Percentiles rank a stretch among this genome's conserved stretches.
phyloP scores from a whole-genome alignment of 257 asterid species.

The Nicotiana paniculata region DNA sequence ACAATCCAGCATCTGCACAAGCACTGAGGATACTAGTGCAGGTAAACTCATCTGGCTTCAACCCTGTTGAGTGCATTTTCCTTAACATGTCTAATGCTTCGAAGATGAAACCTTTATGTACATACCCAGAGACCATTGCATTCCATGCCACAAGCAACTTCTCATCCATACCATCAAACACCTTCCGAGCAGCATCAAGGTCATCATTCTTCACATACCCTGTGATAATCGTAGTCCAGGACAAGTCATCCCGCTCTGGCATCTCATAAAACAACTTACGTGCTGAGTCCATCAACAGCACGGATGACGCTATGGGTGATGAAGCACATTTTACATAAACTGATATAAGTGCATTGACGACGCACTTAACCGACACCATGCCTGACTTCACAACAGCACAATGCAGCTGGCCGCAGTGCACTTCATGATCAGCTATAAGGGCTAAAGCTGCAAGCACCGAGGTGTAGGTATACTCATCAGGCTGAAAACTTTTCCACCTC shows the following conservation, averaged over 20 bases:
- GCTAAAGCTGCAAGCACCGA: constrained; percentile 49
- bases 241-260: constrained; percentile 44
- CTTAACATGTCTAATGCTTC: constrained; percentile 50
- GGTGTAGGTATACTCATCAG: constrained; percentile 52
- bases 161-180: constrained; percentile 58
- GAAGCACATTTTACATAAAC: constrained; percentile 61
- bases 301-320: constrained; percentile 35
- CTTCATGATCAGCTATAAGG: constrained; percentile 47
- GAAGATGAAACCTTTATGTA: constrained; percentile 44
- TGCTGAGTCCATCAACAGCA: constrained; percentile 41
- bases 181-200: constrained; percentile 49
- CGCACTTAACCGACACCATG: constrained; percentile 36
- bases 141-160: constrained; percentile 66
- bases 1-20: constrained; percentile 49
- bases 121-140: constrained; percentile 73
- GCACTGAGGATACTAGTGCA: constrained; percentile 55
- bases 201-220: constrained; percentile 60
- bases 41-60: constrained; percentile 51
- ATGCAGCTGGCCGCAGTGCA: constrained; percentile 57
- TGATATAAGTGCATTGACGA: constrained; percentile 52
- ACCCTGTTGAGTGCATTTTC: constrained; percentile 44
- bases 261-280: constrained; percentile 48
- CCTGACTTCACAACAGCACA: constrained; percentile 55
- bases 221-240: constrained; percentile 69
- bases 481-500: constrained; percentile 32